A percentile compares a stretch with the other conserved stretches of the same genome.
Evolutionary conservation across 768 basidiomycete genomes (phyloP).

Genomic region (Sporobolomyces roseus): DNA sequence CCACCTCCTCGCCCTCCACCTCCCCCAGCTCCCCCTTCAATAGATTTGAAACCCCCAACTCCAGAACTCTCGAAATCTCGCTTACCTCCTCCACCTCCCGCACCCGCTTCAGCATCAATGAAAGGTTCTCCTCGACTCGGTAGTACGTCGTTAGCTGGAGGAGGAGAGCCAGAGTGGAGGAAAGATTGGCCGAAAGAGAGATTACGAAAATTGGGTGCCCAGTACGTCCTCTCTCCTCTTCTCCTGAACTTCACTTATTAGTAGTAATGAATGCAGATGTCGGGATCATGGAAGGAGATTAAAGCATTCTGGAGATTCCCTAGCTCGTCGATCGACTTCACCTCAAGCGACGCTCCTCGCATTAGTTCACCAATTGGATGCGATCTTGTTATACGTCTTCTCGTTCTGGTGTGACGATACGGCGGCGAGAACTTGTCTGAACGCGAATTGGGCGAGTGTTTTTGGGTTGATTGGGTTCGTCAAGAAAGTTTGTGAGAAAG

Average conservation of each 20-base stretch:
- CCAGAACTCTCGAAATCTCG: conserved; percentile 48
- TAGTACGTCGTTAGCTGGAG: conserved; percentile 23
- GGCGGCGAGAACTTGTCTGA: conserved; percentile 48
- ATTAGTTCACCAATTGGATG: conserved; percentile 73
- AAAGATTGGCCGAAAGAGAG: conserved; percentile 35
- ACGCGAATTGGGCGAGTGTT: conserved; percentile 41
- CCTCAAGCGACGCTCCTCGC: conserved; percentile 53
- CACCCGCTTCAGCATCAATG: conserved; percentile 42
- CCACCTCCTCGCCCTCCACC: conserved; percentile 32
- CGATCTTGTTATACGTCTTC: conserved; percentile 77
- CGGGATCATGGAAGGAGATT: conserved; percentile 66
- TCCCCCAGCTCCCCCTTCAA: not conserved
- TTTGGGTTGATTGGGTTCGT: conserved; percentile 44
- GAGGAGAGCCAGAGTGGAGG: conserved; percentile 38
- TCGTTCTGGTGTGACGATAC: conserved; percentile 66
- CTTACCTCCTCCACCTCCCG: not conserved
- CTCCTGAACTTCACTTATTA: not conserved
- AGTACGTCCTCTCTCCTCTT: conserved; percentile 18
- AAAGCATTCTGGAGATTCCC: conserved; percentile 77
- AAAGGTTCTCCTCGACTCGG: conserved; percentile 45
- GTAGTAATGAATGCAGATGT: conserved; percentile 52
- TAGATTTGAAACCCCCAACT: conserved; percentile 39
- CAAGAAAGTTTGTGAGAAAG: conserved; percentile 35
- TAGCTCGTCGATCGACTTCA: conserved; percentile 59
- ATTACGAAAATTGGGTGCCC: conserved; percentile 44